These are phyloP conservation scores for Lophiostoma macrostomum DNA, from an alignment of 495 filamentous ascomycete genomes.

Conservation along the genomic window DNA sequence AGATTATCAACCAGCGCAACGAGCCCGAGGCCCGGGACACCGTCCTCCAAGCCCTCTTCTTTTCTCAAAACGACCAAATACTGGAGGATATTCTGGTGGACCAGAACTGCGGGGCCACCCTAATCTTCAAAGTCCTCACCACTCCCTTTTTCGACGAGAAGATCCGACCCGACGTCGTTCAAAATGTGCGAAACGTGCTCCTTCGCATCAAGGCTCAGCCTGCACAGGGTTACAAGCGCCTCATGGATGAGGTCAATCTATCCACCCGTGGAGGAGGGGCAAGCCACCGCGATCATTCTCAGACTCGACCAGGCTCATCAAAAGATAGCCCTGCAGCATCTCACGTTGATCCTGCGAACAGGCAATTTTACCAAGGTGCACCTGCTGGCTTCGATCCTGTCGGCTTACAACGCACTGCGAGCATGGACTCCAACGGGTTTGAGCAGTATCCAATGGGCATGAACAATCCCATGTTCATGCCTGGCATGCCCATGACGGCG, in stretches of 20 bases:
- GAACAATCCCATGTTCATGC: constrained; percentile 49
- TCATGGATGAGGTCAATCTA: constrained; percentile 96
- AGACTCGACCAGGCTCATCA: constrained; percentile 53
- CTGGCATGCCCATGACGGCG: constrained; percentile 48
- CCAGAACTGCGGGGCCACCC: constrained; percentile 84
- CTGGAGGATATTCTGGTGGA: constrained; percentile 89
- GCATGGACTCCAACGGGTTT: constrained; percentile 53
- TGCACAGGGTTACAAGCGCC: constrained; percentile 92
- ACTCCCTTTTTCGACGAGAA: constrained; percentile 96
- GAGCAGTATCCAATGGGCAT: constrained; percentile 52
- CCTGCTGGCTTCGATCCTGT: constrained; percentile 44
- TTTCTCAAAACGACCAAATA: constrained; percentile 81
- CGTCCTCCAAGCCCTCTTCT: constrained; percentile 90
- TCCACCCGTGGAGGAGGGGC: constrained; percentile 57
- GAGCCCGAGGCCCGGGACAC: constrained; percentile 91
- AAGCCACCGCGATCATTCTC: constrained; percentile 27
- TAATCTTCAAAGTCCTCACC: constrained; percentile 97
- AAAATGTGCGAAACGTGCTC: constrained; percentile 87
- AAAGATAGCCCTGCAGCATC: constrained; percentile 46
- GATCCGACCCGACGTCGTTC: constrained; percentile 79
- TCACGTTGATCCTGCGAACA: constrained; percentile 35
- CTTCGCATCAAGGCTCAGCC: constrained; percentile 87
- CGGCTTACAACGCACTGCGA: constrained; percentile 53
- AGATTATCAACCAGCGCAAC: constrained; percentile 97
- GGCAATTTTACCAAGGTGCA: constrained; percentile 45